These are phyloP conservation scores for Claviceps sp. DNA, from an alignment of 2,329 filamentous ascomycete genomes.

Conservation along the genomic window DNA sequence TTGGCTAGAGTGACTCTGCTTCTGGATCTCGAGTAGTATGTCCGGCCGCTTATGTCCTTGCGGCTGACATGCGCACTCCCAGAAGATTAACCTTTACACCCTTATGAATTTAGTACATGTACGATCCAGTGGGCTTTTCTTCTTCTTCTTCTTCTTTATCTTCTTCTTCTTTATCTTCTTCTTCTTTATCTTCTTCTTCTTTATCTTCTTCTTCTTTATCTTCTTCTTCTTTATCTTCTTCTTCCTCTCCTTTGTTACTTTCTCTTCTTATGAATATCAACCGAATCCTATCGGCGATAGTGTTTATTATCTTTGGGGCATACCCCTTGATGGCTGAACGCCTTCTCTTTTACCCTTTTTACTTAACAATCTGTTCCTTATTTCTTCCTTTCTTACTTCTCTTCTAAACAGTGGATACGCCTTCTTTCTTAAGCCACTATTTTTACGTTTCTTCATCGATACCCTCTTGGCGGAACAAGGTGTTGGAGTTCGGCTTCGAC, in stretches of 20 bases:
- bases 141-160: conserved; percentile 6
- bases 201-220: conserved; percentile 4
- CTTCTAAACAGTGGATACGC: not conserved
- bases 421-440: not conserved
- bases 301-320: conserved; percentile 18
- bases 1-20: not conserved
- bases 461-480: conserved; percentile 8
- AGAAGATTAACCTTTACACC: conserved; percentile 8
- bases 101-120: not conserved
- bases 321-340: not conserved
- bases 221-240: too few species aligned
- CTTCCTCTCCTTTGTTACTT: conserved; percentile 2
- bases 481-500: not conserved
- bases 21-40: not conserved
- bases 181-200: conserved; percentile 7
- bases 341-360: not conserved
- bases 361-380: not conserved
- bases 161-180: too few species aligned
- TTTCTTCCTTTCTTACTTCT: not conserved
- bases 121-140: conserved; percentile 3
- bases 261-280: conserved; percentile 14
- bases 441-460: conserved; percentile 8
- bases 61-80: not conserved
- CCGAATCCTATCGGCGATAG: conserved; percentile 19
- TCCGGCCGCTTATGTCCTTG: not conserved